Evolutionary conservation across 1,284 basidiomycete genomes (phyloP), one percentile per base, ranked within the genome.

Genomic region (Trametes polyzona): DNA sequence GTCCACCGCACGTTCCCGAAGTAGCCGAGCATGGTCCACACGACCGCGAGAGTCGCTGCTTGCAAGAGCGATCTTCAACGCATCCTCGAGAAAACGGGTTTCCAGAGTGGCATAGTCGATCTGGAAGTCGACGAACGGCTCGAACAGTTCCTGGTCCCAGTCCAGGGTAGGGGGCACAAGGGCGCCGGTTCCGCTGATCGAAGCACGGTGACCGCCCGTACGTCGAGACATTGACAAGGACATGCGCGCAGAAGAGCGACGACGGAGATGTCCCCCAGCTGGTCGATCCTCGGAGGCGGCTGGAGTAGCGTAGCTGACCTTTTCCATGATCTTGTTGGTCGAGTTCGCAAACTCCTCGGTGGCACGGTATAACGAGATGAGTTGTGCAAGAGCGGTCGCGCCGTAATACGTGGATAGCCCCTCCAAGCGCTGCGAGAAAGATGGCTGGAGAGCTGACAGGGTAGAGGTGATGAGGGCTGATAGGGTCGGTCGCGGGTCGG

Each of bases 101-200:
- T 98, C 95, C 35, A 96, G 78, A 0, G 79, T 74, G 0, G 83
- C 82, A 71, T 96, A 97, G 52, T 94, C 88, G 16, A 84, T 79
- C 68, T 97, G 95, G 60, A 90, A 89, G 67, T 95, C 92, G 17
- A 95, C 78, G 76, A 96, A 97, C 0, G 95, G 93, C 69, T 95
- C 93, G 71, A 95, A 96, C 9, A 97, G 78, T 36, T 90, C 86
- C 52, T 89, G 87, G 67, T 96, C 93, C 95, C 95, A 97, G 46
- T 87, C 86, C 61, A 83, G 74, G 10, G 76, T 77, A 19, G 66
- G 65, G 19, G 70, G 59, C 29, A 70, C 64, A n/a, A 57, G 50
- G 24, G 58, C 55, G 7, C 58, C 52, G 14, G 59, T 59, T 9
- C 67, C 58, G 32, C 68, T 68, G 29, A 69, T 71, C 3, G 78